Conservation (phyloP, 1,139 yeast species). For the Debaryomyces psychrophilus region DNA sequence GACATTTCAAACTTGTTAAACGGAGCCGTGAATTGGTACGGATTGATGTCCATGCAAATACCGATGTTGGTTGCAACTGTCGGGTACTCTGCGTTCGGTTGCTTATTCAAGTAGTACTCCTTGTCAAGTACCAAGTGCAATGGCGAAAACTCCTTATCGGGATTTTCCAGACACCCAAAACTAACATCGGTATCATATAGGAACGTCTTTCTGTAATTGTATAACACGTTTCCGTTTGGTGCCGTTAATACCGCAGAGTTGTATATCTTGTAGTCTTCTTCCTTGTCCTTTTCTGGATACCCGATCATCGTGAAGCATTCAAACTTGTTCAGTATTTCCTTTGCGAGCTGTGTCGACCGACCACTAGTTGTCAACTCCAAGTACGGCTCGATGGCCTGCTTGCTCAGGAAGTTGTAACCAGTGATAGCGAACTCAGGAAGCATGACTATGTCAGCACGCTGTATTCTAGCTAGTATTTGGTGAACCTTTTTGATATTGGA, state of each 20-base stretch:
- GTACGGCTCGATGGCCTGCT: conserved; percentile 59
- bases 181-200: conserved; percentile 76
- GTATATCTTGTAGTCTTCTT: conserved; percentile 43
- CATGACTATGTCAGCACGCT: conserved; percentile 63
- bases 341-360: conserved; percentile 58
- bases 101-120: conserved; percentile 23
- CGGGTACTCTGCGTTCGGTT: conserved; percentile 12
- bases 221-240: conserved; percentile 59
- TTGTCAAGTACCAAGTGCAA: conserved; percentile 42
- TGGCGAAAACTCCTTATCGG: conserved; percentile 49
- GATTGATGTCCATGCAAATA: conserved; percentile 95
- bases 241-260: conserved; percentile 74
- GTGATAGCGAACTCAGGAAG: conserved; percentile 86
- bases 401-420: conserved; percentile 71
- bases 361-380: conserved; percentile 44
- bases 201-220: conserved; percentile 77
- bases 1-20: conserved; percentile 77
- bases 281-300: conserved; percentile 62
- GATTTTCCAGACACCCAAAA: conserved; percentile 82
- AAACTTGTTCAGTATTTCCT: conserved; percentile 49
- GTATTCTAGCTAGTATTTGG: conserved; percentile 32
- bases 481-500: conserved; percentile 56
- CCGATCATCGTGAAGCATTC: conserved; percentile 78
- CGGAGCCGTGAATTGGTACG: conserved; percentile 81
- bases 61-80: conserved; percentile 60